A percentile compares a stretch with the other conserved stretches of the same genome.
These are phyloP conservation scores for Umbelopsis vinacea DNA, from an alignment of 192 early-diverging fungal genomes.

Conservation along the genomic window DNA sequence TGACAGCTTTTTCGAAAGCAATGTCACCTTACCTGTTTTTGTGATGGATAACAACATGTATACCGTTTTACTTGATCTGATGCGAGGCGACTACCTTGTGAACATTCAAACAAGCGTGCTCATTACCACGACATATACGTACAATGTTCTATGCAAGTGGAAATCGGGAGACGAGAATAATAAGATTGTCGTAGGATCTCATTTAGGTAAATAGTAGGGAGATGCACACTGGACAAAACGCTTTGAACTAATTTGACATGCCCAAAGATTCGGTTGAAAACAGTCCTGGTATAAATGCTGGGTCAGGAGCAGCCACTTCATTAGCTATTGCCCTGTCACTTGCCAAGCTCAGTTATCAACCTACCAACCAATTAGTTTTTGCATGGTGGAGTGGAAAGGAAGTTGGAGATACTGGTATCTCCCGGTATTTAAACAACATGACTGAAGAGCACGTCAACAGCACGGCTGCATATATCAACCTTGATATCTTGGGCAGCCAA, in stretches of 20 bases:
- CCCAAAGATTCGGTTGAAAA: slow-evolving; percentile 63
- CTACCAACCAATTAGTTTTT: slow-evolving; percentile 66
- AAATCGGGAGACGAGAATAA: slow-evolving; percentile 46
- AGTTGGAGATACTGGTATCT: slow-evolving; percentile 64
- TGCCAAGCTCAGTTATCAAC: slow-evolving; percentile 39
- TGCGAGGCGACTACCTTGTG: slow-evolving; percentile 11
- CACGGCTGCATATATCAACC: slow-evolving; percentile 64
- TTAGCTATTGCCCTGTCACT: slow-evolving; percentile 64
- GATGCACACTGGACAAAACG: no score
- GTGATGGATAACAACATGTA: slow-evolving; percentile 52
- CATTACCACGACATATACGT: slow-evolving; percentile 57
- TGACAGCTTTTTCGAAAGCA: slow-evolving; percentile 40
- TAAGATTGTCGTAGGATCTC: slow-evolving; percentile 63
- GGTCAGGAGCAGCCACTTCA: slow-evolving; percentile 58
- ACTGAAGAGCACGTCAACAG: slow-evolving; percentile 46
- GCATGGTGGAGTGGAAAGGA: slow-evolving; percentile 77
- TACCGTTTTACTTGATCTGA: not conserved
- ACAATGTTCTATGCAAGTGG: slow-evolving; percentile 64
- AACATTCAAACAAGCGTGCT: slow-evolving; percentile 51
- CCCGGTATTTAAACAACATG: slow-evolving; percentile 59
- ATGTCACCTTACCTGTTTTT: slow-evolving; percentile 37
- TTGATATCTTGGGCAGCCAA: slow-evolving; percentile 74
- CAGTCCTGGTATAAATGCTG: slow-evolving; percentile 71
- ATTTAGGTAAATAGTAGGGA: slow-evolving; percentile 34
- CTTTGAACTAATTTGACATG: not conserved